Evolutionary conservation across 305 asterid species (phyloP).

Genomic region (Caryopteris hybrid): DNA sequence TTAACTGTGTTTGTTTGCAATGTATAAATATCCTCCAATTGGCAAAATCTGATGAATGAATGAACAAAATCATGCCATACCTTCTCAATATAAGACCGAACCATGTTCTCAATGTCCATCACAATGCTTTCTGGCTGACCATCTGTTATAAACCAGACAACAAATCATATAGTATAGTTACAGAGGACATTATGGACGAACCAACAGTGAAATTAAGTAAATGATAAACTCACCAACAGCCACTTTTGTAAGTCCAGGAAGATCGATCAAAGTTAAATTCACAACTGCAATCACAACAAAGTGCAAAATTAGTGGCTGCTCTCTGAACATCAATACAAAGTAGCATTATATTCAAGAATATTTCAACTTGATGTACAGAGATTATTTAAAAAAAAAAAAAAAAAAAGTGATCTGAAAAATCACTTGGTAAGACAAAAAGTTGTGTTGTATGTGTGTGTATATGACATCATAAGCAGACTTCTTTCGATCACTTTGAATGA

Average conservation of each 20-base stretch:
- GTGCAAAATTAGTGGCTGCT: constrained; percentile 20
- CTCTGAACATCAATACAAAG: constrained; percentile 9
- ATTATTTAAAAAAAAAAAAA: no score
- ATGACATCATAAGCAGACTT: neutral
- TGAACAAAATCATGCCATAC: constrained; percentile 19
- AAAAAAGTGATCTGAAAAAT: neutral
- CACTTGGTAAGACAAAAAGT: constrained; percentile 7
- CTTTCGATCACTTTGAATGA: neutral
- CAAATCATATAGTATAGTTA: neutral
- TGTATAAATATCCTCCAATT: neutral
- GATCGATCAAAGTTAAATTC: constrained; percentile 73
- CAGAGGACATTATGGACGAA: neutral
- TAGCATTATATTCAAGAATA: constrained; percentile 1
- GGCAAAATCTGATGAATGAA: neutral
- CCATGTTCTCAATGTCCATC: constrained; percentile 69
- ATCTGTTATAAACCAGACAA: constrained; percentile 33
- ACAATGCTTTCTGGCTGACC: constrained; percentile 73
- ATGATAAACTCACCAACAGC: constrained; percentile 58
- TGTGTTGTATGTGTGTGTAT: neutral
- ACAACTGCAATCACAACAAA: constrained; percentile 53
- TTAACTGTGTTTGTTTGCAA: neutral
- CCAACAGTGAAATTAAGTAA: neutral
- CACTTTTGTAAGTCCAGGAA: constrained; percentile 83
- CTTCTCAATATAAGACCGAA: constrained; percentile 59
- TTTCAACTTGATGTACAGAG: neutral